These are phyloP conservation scores for Aschersonia sp. DNA, from an alignment of 2,329 filamentous ascomycete species.

Conservation along the genomic window DNA sequence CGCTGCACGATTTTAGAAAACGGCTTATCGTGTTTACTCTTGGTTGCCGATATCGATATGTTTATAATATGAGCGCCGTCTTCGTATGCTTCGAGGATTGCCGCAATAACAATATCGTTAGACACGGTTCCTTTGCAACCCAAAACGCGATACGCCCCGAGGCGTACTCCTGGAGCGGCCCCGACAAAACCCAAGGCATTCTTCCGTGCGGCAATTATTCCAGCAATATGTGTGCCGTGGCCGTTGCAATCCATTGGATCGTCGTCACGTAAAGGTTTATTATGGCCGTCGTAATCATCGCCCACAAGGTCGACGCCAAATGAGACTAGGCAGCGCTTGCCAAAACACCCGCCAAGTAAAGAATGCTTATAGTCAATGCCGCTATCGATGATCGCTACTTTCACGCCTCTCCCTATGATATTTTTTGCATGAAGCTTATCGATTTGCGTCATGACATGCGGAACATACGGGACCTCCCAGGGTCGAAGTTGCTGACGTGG, in stretches of 20 bases:
- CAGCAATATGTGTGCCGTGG: slow-evolving; percentile 11
- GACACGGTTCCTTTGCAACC: slow-evolving; percentile 12
- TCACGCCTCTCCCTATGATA: slow-evolving; percentile 5
- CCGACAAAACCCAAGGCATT: slow-evolving; percentile 2
- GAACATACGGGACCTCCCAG: neutral
- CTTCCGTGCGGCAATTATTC: slow-evolving; percentile 10
- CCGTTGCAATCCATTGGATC: slow-evolving; percentile 8
- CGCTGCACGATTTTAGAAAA: slow-evolving; percentile 24
- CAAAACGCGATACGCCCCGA: slow-evolving; percentile 3
- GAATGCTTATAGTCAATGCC: slow-evolving; percentile 42
- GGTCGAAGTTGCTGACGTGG: neutral
- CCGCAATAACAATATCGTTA: slow-evolving; percentile 34
- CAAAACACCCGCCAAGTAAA: slow-evolving; percentile 44
- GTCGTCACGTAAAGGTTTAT: slow-evolving; percentile 6
- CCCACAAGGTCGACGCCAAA: slow-evolving; percentile 12
- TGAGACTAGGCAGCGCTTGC: slow-evolving; percentile 25
- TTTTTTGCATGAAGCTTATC: slow-evolving; percentile 4
- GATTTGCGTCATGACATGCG: neutral
- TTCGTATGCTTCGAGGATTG: slow-evolving; percentile 38
- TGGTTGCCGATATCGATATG: slow-evolving; percentile 7
- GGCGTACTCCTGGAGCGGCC: slow-evolving; percentile 1
- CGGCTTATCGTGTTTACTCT: slow-evolving; percentile 18
- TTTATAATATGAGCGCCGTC: slow-evolving; percentile 23
- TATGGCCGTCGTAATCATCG: slow-evolving; percentile 5
- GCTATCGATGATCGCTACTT: slow-evolving; percentile 5